Percentiles rank a stretch among this genome's conserved stretches.
These are phyloP conservation scores for Claviceps sp. DNA, from an alignment of 2,329 filamentous ascomycete genomes.

Conservation along the genomic window DNA sequence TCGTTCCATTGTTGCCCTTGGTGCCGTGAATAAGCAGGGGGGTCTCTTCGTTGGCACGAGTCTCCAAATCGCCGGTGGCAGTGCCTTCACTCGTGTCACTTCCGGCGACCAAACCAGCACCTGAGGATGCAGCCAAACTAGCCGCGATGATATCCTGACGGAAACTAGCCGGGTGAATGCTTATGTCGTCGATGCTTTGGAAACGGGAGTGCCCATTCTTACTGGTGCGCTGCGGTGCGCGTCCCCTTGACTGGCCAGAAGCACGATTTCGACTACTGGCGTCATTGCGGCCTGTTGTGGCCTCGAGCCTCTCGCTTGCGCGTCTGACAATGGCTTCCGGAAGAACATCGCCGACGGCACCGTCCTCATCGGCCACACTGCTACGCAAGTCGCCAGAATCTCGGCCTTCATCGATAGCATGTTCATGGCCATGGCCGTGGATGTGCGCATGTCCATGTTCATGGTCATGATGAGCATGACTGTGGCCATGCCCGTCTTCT, in stretches of 20 bases:
- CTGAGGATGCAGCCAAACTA: constrained; percentile 39
- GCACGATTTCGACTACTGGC: constrained; percentile 17
- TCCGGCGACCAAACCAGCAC: constrained; percentile 40
- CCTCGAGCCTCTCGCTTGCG: constrained; percentile 23
- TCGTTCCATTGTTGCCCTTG: constrained; percentile 18
- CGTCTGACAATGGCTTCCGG: constrained; percentile 48
- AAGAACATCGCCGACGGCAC: constrained; percentile 46
- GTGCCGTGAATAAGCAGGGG: constrained; percentile 27
- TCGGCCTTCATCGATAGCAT: constrained; percentile 39
- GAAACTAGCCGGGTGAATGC: constrained; percentile 81
- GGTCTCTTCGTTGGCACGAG: constrained; percentile 29
- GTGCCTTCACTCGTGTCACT: constrained; percentile 38
- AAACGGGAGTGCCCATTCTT: constrained; percentile 45
- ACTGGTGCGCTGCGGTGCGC: constrained; percentile 30
- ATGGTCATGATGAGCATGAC: constrained; percentile 27
- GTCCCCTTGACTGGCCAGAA: constrained; percentile 23
- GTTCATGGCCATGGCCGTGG: constrained; percentile 21
- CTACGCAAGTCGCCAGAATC: constrained; percentile 24
- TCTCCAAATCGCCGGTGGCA: constrained; percentile 27
- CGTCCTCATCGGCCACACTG: constrained; percentile 40
- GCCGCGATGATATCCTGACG: constrained; percentile 85
- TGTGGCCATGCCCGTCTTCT: constrained; percentile 40
- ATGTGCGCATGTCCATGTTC: constrained; percentile 29
- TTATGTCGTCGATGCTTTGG: constrained; percentile 57
- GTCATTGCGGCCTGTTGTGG: constrained; percentile 13